Evolutionary conservation across 805 yeast genomes (phyloP).

Genomic region (Candida jianshihensis): DNA sequence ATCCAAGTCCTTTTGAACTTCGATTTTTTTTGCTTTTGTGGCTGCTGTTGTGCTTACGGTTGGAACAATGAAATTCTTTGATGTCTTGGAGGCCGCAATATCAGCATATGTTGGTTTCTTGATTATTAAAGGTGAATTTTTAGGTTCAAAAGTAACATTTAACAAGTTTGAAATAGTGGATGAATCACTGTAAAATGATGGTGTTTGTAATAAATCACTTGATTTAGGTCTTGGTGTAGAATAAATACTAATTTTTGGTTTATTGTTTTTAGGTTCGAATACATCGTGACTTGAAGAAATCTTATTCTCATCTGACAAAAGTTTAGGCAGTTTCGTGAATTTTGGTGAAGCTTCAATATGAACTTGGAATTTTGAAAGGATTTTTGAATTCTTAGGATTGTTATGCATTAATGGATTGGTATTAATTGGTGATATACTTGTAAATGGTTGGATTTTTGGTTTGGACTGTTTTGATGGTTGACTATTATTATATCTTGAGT

Average conservation of each 20-base stretch:
- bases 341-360: conserved; percentile 18
- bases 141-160: conserved; percentile 20
- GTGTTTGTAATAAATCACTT: conserved; percentile 22
- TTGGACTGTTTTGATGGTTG: neutral
- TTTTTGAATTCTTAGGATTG: conserved; percentile 1
- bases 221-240: conserved; percentile 25
- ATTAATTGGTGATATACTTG: neutral
- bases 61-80: no score
- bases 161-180: conserved; percentile 20
- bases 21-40: neutral
- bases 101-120: conserved; percentile 7
- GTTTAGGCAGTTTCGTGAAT: conserved; percentile 13
- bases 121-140: conserved; percentile 2
- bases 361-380: conserved; percentile 5
- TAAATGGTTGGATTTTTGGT: conserved; percentile 4
- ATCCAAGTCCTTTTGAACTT: neutral
- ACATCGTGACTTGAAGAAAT: conserved; percentile 4
- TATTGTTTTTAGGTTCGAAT: conserved; percentile 8
- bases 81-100: conserved; percentile 1
- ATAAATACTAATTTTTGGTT: conserved; percentile 16
- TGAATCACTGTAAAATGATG: conserved; percentile 19
- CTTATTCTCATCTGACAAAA: conserved; percentile 11
- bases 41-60: no score
- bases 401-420: no score
- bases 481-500: conserved; percentile 8